Percentiles rank a stretch among this genome's conserved stretches.
Conservation (phyloP, 192 early-diverging fungal genomes). For the Coemansia sp. region DNA sequence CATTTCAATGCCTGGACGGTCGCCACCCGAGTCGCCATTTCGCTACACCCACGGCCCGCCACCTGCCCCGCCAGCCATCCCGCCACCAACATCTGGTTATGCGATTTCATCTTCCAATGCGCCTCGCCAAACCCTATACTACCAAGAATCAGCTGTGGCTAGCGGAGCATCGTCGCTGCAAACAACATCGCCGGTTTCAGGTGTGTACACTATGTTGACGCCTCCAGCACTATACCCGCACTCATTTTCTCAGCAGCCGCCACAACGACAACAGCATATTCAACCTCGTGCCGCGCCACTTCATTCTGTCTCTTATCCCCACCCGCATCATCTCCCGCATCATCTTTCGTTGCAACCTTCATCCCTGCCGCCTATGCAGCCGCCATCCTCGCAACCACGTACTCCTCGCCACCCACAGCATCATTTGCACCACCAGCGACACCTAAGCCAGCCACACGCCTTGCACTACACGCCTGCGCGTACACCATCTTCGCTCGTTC, state of each 20-base stretch:
- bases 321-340: conserved; percentile 23
- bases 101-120: conserved; percentile 15
- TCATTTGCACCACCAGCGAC: conserved; percentile 42
- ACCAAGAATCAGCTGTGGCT: conserved; percentile 18
- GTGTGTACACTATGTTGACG: conserved; percentile 34
- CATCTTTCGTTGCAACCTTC: conserved; percentile 12
- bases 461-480: conserved; percentile 14
- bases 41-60: conserved; percentile 50
- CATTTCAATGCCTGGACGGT: conserved; percentile 31
- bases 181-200: conserved; percentile 24
- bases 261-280: conserved; percentile 3
- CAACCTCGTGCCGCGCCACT: conserved; percentile 14
- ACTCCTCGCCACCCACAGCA: conserved; percentile 22
- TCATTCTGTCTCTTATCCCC: conserved; percentile 18
- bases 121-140: conserved; percentile 27
- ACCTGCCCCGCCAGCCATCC: conserved; percentile 45
- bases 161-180: conserved; percentile 18
- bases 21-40: conserved; percentile 53
- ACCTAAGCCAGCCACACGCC: conserved; percentile 43
- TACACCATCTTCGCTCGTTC: background rate
- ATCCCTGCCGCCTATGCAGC: conserved; percentile 14
- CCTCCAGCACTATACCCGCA: conserved; percentile 51
- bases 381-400: conserved; percentile 17
- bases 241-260: conserved; percentile 34
- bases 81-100: conserved; percentile 18